Evolutionary conservation across 306 rosid genomes (phyloP), one percentile per base, ranked within the genome.

Genomic region (Biancaea sappan): DNA sequence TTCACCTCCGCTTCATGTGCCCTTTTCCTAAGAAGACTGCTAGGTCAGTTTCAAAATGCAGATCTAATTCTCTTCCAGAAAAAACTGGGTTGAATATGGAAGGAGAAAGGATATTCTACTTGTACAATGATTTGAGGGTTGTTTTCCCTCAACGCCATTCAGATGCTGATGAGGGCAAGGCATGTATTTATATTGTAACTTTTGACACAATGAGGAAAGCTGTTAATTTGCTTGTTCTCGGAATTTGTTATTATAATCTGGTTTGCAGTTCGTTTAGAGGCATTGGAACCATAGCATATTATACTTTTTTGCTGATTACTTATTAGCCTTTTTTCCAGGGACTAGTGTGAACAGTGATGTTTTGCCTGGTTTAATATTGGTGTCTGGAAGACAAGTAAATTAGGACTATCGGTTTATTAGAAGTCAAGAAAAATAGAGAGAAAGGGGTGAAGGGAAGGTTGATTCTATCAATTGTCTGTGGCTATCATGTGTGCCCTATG

Each of bases 101-200:
- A 16, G 87, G 83, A 21, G 91, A 89, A 35, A 84, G 97, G 57
- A 93, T 86, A 79, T 89, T 93, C 86, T 93, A 89, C 76, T 75
- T 93, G 14, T 93, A 86, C 83, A 91, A 93, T 71, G 98, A 91
- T 81, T 28, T 93, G 75, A 80, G 88, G 84, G 98, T 85, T 26
- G 98, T 91, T 77, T 93, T 93, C 61, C 98, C 98, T 34, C 98
- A 93, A 63, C 96, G 97, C 65, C 97, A 91, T 84, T 80, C 97
- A 2, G 98, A 93, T 63, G 80, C 95, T n/a, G 98, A 93, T 53
- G 98, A 93, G 87, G 98, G 98, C 80, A 91, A 93, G 98, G 98
- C 91, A 91, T 67, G 86, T 22, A 22, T 61, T 40, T 35, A 43
- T 63, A 32, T 44, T 26, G 56, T 46, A 38, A 71, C 74, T 46